A percentile compares a stretch with the other conserved stretches of the same genome.
These are phyloP conservation scores for Echium plantagineum DNA, from an alignment of 257 asterid species.

Conservation along the genomic window DNA sequence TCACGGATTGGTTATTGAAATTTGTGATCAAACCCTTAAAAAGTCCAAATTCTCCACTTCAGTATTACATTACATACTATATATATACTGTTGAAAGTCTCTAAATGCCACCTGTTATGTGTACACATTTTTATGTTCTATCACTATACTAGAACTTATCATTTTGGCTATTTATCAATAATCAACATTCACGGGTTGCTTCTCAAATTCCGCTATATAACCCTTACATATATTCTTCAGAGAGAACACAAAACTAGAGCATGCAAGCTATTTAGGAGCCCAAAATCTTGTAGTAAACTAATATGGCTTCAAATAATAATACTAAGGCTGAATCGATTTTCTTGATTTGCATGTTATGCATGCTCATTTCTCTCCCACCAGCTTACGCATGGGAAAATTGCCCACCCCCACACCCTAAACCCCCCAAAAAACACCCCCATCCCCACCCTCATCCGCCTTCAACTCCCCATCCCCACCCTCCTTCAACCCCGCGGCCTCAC, in stretches of 20 bases:
- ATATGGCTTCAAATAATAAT: slow-evolving; percentile 30
- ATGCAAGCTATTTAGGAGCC: not conserved
- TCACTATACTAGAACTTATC: not conserved
- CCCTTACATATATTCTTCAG: not conserved
- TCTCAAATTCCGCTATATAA: slow-evolving; percentile 34
- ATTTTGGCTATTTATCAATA: not conserved
- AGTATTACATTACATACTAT: slow-evolving; percentile 1
- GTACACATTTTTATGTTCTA: slow-evolving; percentile 3
- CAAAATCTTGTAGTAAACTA: slow-evolving; percentile 8
- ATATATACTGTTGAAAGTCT: slow-evolving; percentile 2
- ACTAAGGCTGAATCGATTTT: slow-evolving; percentile 30
- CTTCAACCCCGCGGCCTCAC: slow-evolving; percentile 8
- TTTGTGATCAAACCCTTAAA: slow-evolving; percentile 21
- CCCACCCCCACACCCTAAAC: not conserved
- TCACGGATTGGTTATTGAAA: slow-evolving; percentile 62
- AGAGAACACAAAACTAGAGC: not conserved
- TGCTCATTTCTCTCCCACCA: slow-evolving; percentile 39
- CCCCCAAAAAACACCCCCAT: slow-evolving; percentile 9
- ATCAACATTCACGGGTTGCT: slow-evolving; percentile 41
- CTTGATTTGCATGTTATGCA: slow-evolving; percentile 43
- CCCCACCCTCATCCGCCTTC: slow-evolving; percentile 15
- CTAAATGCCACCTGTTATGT: slow-evolving; percentile 3
- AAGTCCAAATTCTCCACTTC: slow-evolving; percentile 32
- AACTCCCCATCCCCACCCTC: slow-evolving; percentile 30
- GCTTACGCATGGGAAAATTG: slow-evolving; percentile 34